Base-by-base conservation (phyloP, 257 asterid species). In the Cruciata laevipes region DNA sequence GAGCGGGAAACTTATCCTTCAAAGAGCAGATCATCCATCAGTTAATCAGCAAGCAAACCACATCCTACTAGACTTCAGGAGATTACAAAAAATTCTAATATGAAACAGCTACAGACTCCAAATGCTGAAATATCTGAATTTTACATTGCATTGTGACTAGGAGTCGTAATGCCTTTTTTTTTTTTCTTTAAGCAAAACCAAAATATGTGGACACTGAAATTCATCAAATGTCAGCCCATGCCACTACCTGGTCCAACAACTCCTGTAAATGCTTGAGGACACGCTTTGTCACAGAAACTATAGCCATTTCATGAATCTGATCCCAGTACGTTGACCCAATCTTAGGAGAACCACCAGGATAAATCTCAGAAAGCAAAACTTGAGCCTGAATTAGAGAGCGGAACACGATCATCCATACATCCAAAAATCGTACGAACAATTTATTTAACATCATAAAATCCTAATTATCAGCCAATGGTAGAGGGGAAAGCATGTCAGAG, bases 281-380 rank as follows among this genome's bases (percentile, higher is more conserved):
- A 18, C 95, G 96, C 77, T 85, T 90, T 21, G 84, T 86, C 24
- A 86, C 84, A 79, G 97, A 83, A 64, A 90, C 88, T 60, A 90
- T 75, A 40, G 95, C 87, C 82, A 86, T 83, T 78, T 93, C 99
- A 62, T 69, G 86, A 78, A 93, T 82, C 83, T 93, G 99, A 84
- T 93, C 96, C 99, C 99, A 93, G 70, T 93, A 90, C 72, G 87
- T 84, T 69, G 96, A 77, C 63, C 97, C 99, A 67, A 65, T 72
- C 90, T 85, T 90, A 27, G 97, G 88, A 80, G 90, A 79, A 80
- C 77, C 84, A 40, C 99, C 99, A 73, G 97, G 97, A 81, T 86
- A 88, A 75, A 93, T 93, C 85, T 93, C 96, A 62, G 96, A 90
- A 72, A 93, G 92, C 89, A 90, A 83, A 79, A 84, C 77, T 71